These are phyloP conservation scores for Trichoderma koningiopsis DNA, from an alignment of 2,329 filamentous ascomycete species.

Conservation along the genomic window DNA sequence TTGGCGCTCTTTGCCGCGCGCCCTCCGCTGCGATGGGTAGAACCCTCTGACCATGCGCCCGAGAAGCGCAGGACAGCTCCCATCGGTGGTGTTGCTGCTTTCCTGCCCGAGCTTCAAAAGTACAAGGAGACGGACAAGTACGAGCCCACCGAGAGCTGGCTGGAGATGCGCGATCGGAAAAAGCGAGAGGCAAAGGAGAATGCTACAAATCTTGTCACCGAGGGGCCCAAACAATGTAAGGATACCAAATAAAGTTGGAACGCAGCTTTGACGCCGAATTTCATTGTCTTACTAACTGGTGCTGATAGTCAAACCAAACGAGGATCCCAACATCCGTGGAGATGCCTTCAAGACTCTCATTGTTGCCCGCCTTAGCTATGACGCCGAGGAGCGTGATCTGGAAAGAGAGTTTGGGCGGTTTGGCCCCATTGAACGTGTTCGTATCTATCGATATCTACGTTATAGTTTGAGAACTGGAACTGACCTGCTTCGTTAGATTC, in stretches of 20 bases:
- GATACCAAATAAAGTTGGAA: slow-evolving; percentile 15
- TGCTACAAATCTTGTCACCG: slow-evolving; percentile 63
- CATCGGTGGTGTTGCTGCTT: slow-evolving; percentile 74
- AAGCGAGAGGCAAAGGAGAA: slow-evolving; percentile 76
- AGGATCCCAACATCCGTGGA: slow-evolving; percentile 86
- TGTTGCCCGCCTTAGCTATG: slow-evolving; percentile 86
- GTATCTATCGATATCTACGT: slow-evolving; percentile 33
- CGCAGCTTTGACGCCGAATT: not conserved
- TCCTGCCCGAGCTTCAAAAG: slow-evolving; percentile 70
- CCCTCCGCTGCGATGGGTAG: slow-evolving; percentile 86
- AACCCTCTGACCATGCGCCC: slow-evolving; percentile 78
- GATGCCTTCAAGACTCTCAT: slow-evolving; percentile 96
- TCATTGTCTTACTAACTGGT: slow-evolving; percentile 22
- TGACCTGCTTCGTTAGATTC: slow-evolving; percentile 62
- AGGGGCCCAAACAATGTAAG: slow-evolving; percentile 67
- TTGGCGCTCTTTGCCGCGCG: slow-evolving; percentile 93
- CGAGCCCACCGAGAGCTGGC: slow-evolving; percentile 86
- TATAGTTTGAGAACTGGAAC: not conserved
- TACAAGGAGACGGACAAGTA: slow-evolving; percentile 80
- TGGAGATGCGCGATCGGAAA: slow-evolving; percentile 81
- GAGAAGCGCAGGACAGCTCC: slow-evolving; percentile 76
- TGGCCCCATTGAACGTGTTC: slow-evolving; percentile 88
- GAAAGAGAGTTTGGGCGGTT: slow-evolving; percentile 93
- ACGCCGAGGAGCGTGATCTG: slow-evolving; percentile 84
- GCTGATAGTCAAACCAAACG: slow-evolving; percentile 70